Conservation (phyloP, 306 rosid genomes). For the Quercus gilva region DNA sequence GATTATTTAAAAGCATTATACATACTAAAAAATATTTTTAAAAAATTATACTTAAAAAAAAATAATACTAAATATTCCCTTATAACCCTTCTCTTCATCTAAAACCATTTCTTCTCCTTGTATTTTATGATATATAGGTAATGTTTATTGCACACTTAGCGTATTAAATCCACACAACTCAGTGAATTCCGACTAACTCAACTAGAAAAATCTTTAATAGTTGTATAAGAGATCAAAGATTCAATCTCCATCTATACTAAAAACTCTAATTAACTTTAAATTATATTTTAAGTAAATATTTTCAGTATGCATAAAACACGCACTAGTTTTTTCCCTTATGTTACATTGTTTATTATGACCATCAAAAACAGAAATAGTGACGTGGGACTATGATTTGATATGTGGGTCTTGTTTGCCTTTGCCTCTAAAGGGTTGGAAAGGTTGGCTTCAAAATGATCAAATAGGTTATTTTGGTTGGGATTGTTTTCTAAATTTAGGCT, state of each 20-base stretch:
- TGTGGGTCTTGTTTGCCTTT: neutral
- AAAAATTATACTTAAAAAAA: no score
- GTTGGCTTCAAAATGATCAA: neutral
- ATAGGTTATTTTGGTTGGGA: neutral
- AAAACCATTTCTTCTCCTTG: neutral
- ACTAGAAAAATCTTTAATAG: fast-evolving
- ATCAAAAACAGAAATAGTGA: neutral
- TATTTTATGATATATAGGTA: neutral
- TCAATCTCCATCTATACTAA: fast-evolving
- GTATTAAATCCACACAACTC: no score
- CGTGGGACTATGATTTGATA: neutral
- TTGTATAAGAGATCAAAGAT: fast-evolving
- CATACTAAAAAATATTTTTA: no score
- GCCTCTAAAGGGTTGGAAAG: neutral
- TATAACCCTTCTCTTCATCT: neutral
- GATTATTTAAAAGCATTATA: no score
- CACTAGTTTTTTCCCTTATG: no score
- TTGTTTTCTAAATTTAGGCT: constrained; percentile 24
- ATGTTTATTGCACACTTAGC: no score
- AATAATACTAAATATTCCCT: neutral
- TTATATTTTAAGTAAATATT: no score
- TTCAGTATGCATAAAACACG: no score
- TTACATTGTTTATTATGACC: neutral
- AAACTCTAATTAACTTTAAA: no score
- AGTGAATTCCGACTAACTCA: fast-evolving